phyloP scores from a whole-genome alignment of 2,329 filamentous ascomycete genomes.

The Drechslera avenae region DNA sequence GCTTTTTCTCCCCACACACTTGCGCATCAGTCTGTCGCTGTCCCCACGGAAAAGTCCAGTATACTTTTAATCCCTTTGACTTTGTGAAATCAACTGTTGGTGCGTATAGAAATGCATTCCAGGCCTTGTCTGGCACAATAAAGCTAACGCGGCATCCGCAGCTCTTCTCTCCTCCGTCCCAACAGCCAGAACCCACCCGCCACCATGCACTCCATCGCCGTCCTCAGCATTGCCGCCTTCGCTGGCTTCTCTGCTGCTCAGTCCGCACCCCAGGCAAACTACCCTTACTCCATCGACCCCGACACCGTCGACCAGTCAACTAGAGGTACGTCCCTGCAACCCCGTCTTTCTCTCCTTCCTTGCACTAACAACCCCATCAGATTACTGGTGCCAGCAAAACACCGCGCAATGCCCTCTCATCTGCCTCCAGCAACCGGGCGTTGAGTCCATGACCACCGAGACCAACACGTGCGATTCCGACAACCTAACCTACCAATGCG shows the following conservation, averaged over 20 bases:
- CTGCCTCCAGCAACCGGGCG: slow-evolving; percentile 66
- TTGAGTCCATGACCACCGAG: slow-evolving; percentile 52
- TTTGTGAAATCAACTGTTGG: slow-evolving; percentile 7
- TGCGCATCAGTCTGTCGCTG: slow-evolving; percentile 29
- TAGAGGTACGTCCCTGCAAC: slow-evolving; percentile 55
- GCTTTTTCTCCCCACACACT: slow-evolving; percentile 8
- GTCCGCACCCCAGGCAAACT: slow-evolving; percentile 29
- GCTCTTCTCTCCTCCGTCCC: slow-evolving; percentile 7
- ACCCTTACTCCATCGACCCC: slow-evolving; percentile 64
- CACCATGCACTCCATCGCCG: slow-evolving; percentile 55
- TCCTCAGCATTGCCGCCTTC: slow-evolving; percentile 59
- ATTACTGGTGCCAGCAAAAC: slow-evolving; percentile 70
- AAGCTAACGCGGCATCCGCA: not conserved
- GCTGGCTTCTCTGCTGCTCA: slow-evolving; percentile 60
- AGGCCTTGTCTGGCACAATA: too few relatives aligned
- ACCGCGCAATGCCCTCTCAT: slow-evolving; percentile 70
- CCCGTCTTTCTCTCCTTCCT: not conserved
- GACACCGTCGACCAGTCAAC: slow-evolving; percentile 59
- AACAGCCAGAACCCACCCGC: slow-evolving; percentile 7
- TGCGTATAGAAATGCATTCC: slow-evolving; percentile 14
- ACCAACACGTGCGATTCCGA: slow-evolving; percentile 70
- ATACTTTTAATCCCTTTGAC: slow-evolving; percentile 20
- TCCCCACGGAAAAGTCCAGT: slow-evolving; percentile 13
- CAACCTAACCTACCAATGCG: slow-evolving; percentile 70
- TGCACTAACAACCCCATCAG: slow-evolving; percentile 46